Conservation (phyloP, 176 grass and related monocot species). For the Raddia guianensis region DNA sequence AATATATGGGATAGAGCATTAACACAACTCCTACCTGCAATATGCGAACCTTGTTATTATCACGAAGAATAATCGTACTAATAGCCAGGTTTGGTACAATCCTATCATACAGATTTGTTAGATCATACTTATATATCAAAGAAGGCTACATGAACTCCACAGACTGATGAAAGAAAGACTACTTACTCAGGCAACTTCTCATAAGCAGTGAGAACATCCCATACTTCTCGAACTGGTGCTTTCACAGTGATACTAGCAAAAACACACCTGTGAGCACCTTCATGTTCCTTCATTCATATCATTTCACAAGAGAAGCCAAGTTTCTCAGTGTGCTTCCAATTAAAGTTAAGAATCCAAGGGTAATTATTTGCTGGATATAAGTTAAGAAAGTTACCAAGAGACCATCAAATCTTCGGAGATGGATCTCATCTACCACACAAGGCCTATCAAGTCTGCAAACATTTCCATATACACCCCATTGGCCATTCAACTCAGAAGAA, state of each 20-base stretch:
- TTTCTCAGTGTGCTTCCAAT: slow-evolving; percentile 29
- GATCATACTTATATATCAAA: slow-evolving; percentile 36
- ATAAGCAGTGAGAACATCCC: slow-evolving; percentile 89
- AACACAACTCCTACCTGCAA: slow-evolving; percentile 66
- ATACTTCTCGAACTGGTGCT: slow-evolving; percentile 92
- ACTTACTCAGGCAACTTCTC: slow-evolving; percentile 89
- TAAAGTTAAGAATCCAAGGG: slow-evolving; percentile 13
- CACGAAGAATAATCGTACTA: slow-evolving; percentile 82
- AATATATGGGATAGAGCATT: neutral
- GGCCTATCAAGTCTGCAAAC: slow-evolving; percentile 80
- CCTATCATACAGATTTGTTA: slow-evolving; percentile 56
- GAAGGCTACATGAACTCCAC: slow-evolving; percentile 34
- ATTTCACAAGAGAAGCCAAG: slow-evolving; percentile 43
- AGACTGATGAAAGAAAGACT: slow-evolving; percentile 29
- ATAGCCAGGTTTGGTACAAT: slow-evolving; percentile 98
- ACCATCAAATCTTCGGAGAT: slow-evolving; percentile 95
- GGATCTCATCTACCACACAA: slow-evolving; percentile 91
- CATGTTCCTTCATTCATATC: slow-evolving; percentile 77
- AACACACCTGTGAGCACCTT: slow-evolving; percentile 87
- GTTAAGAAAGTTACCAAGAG: slow-evolving; percentile 67
- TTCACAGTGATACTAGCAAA: slow-evolving; percentile 95
- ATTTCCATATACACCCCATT: slow-evolving; percentile 98
- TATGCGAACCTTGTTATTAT: slow-evolving; percentile 98
- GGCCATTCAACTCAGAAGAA: slow-evolving; percentile 48
- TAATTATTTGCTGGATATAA: slow-evolving; percentile 24